Conservation (phyloP, 108 stramenopile genomes). For the Cyclotella atomus region DNA sequence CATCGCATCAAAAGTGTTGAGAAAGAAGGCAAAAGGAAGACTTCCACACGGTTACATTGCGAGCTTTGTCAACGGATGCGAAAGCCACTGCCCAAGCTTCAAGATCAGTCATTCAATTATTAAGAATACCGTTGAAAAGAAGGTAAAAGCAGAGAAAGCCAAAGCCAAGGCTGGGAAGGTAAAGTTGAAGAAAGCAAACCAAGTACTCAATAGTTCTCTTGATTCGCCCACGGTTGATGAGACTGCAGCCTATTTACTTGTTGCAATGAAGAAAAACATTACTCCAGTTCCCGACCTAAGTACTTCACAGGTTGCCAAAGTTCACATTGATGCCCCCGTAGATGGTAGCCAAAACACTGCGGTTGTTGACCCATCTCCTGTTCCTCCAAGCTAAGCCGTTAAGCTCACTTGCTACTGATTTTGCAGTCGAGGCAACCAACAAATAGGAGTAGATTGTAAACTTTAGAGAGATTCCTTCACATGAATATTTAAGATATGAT, state of each 20-base stretch:
- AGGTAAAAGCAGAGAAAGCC: background rate
- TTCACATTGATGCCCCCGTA: no score
- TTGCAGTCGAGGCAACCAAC: no score
- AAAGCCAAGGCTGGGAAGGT: no score
- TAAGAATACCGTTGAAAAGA: background rate
- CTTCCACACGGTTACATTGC: background rate
- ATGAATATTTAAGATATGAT: no score
- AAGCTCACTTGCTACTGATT: no score
- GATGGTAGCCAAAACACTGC: no score
- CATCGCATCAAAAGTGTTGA: background rate
- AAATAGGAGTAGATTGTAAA: no score
- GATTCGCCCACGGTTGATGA: no score
- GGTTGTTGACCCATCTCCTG: background rate
- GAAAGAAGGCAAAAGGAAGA: background rate
- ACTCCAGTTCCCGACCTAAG: background rate
- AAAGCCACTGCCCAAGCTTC: background rate
- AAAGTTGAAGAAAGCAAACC: background rate
- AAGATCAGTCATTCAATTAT: background rate
- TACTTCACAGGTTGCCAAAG: background rate
- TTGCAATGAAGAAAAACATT: background rate
- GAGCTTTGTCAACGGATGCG: background rate
- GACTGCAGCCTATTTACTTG: background rate
- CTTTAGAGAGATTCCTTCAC: no score
- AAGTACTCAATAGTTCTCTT: background rate
- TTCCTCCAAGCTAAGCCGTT: background rate